Evolutionary conservation across 805 yeast genomes (phyloP).

Genomic region (Monosporozyma servazzii): DNA sequence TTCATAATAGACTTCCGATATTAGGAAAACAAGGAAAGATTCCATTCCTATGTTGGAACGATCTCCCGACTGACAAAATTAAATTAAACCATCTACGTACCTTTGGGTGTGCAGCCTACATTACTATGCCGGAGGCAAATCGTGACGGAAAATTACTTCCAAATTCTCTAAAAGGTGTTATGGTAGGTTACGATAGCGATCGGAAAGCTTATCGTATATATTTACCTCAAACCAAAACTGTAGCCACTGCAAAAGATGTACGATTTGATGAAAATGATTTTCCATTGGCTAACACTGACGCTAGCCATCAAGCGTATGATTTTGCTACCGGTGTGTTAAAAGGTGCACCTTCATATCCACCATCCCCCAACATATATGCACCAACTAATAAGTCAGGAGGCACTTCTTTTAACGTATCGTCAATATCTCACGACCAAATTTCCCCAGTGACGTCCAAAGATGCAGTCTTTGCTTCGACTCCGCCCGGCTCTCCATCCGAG

Average conservation of each 20-base stretch:
- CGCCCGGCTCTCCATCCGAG: no score
- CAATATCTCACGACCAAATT: no score
- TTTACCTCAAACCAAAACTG: background rate
- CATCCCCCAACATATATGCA: no score
- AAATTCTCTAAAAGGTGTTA: slow-evolving; percentile 1
- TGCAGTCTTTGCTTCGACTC: no score
- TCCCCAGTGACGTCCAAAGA: no score
- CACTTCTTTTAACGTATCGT: no score
- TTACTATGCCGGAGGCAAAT: slow-evolving; percentile 1
- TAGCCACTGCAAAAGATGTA: slow-evolving; percentile 5
- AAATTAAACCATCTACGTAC: background rate
- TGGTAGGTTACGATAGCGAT: slow-evolving; percentile 4
- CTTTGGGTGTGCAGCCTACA: slow-evolving; percentile 13
- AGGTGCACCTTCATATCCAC: background rate
- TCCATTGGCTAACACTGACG: slow-evolving; percentile 1
- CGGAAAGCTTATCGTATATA: slow-evolving; percentile 5
- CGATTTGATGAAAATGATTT: slow-evolving; percentile 6
- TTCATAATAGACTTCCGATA: slow-evolving; percentile 6
- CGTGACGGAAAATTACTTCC: slow-evolving; percentile 6
- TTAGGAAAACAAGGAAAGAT: background rate
- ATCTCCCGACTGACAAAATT: background rate
- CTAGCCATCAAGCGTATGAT: background rate
- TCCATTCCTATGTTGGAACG: slow-evolving; percentile 5
- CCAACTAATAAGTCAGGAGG: no score
- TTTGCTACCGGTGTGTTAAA: slow-evolving; percentile 1